Conservation (phyloP, 1,284 basidiomycete species). For the Cryptococcus deneoformans region DNA sequence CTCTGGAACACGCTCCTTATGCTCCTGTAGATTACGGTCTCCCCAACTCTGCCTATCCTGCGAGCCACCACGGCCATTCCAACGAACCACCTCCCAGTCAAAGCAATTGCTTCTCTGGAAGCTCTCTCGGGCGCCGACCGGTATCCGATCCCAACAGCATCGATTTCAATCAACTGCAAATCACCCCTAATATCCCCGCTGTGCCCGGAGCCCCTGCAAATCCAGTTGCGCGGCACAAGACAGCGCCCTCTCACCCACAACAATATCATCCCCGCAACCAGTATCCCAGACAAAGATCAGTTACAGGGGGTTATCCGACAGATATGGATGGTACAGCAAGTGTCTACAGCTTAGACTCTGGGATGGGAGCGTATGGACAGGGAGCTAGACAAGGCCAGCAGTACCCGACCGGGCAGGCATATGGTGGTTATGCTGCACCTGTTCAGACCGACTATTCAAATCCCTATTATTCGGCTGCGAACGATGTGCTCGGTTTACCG, state of each 20-base stretch:
- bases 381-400: constrained; percentile 6
- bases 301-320: constrained; percentile 10
- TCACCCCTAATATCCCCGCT: constrained; percentile 16
- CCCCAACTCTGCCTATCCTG: constrained; percentile 17
- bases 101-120: constrained; percentile 22
- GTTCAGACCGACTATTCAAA: constrained; percentile 31
- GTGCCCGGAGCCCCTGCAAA: constrained; percentile 4
- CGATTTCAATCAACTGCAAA: constrained; percentile 30
- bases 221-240: constrained; percentile 14
- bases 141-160: constrained; percentile 40
- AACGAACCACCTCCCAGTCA: constrained; percentile 17
- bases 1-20: constrained; percentile 32
- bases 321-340: constrained; percentile 35
- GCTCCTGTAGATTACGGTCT: constrained; percentile 43
- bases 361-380: constrained; percentile 38
- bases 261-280: constrained; percentile 6
- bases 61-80: constrained; percentile 9
- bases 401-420: constrained; percentile 1
- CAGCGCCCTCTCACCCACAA: constrained; percentile 7
- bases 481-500: constrained; percentile 66
- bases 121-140: constrained; percentile 27
- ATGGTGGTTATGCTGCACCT: constrained; percentile 13
- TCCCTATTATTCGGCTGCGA: constrained; percentile 58
- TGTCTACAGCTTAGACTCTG: constrained; percentile 47
- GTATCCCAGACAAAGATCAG: constrained; percentile 10